These are phyloP conservation scores for Amauroascus verrucosus DNA, from an alignment of 2,329 filamentous ascomycete genomes.

Conservation along the genomic window DNA sequence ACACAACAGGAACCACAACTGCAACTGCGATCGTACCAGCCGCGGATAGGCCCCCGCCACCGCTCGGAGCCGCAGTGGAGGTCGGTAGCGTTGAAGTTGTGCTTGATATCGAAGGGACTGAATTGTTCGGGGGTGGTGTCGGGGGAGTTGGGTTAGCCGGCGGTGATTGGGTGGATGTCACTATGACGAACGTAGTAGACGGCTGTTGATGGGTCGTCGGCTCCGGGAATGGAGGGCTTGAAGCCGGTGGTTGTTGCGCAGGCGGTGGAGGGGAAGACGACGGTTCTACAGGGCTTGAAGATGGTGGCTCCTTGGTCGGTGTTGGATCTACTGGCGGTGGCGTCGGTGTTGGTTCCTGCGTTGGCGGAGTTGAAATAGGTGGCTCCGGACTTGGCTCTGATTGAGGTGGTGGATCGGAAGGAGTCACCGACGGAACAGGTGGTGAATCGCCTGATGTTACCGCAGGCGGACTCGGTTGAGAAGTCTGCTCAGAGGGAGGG, in stretches of 20 bases:
- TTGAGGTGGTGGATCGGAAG: neutral
- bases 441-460: neutral
- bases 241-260: conserved; percentile 1
- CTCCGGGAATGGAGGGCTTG: neutral
- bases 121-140: neutral
- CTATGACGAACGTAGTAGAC: conserved; percentile 16
- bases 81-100: conserved; percentile 21
- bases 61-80: conserved; percentile 21
- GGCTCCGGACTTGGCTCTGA: neutral
- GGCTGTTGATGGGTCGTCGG: neutral
- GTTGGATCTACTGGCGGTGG: too few species aligned
- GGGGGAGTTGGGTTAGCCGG: neutral
- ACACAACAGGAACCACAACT: conserved; percentile 85
- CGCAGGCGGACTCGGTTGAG: neutral
- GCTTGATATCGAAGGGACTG: conserved; percentile 15
- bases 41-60: conserved; percentile 31
- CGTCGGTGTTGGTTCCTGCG: neutral
- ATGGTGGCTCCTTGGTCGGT: neutral
- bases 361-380: neutral
- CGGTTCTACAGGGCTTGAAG: neutral
- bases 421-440: neutral
- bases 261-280: conserved; percentile 13
- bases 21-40: conserved; percentile 76
- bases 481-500: neutral
- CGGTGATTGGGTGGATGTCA: conserved; percentile 20